Base-by-base conservation (phyloP, 116 monocot genomes). In the Cymodocea nodosa region DNA sequence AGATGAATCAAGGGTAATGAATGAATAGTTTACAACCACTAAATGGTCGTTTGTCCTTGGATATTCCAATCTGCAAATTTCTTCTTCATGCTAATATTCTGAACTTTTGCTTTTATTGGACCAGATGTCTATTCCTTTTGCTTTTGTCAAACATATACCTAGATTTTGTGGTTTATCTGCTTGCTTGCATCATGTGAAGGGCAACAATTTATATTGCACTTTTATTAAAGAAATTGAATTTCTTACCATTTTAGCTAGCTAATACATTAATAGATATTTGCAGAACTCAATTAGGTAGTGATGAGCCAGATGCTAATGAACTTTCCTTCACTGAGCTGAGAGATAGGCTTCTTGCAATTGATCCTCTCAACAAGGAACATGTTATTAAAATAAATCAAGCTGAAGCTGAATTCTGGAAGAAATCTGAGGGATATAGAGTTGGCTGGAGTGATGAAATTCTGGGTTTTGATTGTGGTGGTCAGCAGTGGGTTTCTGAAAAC, bases 381-480 rank as follows among this genome's bases (percentile, higher is more conserved):
- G 81, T 95, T 55, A 76, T 81, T 55, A 85, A 90, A 68, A 79
- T 95, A 34, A 95, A 95, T 69, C 70, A 85, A 79, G 97, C 92
- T 13, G 97, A 97, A 78, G 91, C 97, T 65, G 89, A 91, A 50
- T 92, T 81, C 65, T 97, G 97, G 97, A 92, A 36, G 67, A 97
- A 86, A 65, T 97, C 92, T 36, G 97, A 97, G 66, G 95, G 95
- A 62, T 95, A 85, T 58, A 75, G 87, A 4, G 81, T 95, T 6
- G 95, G 90, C 18, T 95, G 90, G 90, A 95, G 95, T 56, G 95
- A 95, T 78, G 95, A 95, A 77, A 90, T 95, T 60, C 52, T 95
- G 65, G 95, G 95, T 50, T 95, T 95, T 78, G 95, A 95, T 81
- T 95, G 95, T 79, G 95, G 95, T 64, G 95, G 95, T 24, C 95